These are phyloP conservation scores for Suillus subaureus DNA, from an alignment of 768 basidiomycete species.

Conservation along the genomic window DNA sequence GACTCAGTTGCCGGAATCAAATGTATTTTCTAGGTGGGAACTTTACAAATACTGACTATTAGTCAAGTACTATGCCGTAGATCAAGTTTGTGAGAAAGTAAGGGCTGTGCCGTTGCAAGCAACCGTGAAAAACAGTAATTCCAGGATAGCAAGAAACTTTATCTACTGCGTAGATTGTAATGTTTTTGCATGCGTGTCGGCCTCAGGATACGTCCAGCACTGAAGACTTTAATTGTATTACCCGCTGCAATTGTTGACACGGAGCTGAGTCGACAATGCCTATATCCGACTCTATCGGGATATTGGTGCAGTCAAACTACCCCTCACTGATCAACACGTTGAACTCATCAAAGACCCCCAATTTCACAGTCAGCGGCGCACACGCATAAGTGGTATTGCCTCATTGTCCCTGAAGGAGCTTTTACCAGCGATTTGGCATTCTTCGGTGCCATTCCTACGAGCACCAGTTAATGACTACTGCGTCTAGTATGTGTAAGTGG, in stretches of 20 bases:
- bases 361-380: not conserved
- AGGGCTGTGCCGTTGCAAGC: not conserved
- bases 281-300: not conserved
- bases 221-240: not conserved
- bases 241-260: not conserved
- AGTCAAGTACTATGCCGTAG: not conserved
- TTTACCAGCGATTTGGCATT: not conserved
- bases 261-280: too few species aligned
- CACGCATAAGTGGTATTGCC: not conserved
- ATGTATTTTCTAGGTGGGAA: slow-evolving; percentile 22
- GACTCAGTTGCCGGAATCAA: slow-evolving; percentile 11
- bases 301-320: not conserved
- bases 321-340: not conserved
- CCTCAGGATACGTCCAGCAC: not conserved
- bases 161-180: too few species aligned
- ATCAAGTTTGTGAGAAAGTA: slow-evolving; percentile 19
- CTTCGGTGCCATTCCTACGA: not conserved
- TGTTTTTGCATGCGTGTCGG: not conserved
- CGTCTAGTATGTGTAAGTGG: not conserved
- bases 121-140: slow-evolving; percentile 3
- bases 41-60: slow-evolving; percentile 7
- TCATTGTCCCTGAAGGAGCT: not conserved
- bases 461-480: too few species aligned
- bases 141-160: not conserved
- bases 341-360: not conserved